Percentiles rank a stretch among this genome's conserved stretches.
phyloP scores from a whole-genome alignment of 139 green algal genomes.

The Tetraselmis striata region DNA sequence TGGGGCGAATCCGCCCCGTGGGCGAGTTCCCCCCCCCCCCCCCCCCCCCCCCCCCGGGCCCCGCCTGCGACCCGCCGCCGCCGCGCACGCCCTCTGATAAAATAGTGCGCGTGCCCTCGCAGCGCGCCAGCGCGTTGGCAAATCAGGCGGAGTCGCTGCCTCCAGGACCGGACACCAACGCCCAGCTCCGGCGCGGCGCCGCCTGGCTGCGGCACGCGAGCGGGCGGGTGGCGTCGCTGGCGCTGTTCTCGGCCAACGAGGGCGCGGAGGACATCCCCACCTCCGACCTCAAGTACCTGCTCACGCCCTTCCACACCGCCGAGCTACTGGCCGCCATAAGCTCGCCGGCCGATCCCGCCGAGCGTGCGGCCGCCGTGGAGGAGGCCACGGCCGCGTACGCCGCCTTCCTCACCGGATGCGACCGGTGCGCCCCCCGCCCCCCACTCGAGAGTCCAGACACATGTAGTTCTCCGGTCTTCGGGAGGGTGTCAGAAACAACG shows the following conservation, averaged over 20 bases:
- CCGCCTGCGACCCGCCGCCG: too few relatives aligned
- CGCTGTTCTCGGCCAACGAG: conserved; percentile 70
- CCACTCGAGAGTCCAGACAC: too few relatives aligned
- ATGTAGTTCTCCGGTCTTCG: too few relatives aligned
- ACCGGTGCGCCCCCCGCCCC: too few relatives aligned
- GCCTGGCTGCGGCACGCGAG: neutral
- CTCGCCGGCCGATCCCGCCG: neutral
- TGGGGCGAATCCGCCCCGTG: too few relatives aligned
- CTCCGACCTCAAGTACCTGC: conserved; percentile 51
- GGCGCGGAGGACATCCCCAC: conserved; percentile 64
- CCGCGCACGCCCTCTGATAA: too few relatives aligned
- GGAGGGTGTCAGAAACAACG: too few relatives aligned
- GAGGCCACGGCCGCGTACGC: neutral
- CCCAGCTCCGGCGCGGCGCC: neutral
- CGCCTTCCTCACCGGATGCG: conserved; percentile 15
- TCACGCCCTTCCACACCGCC: conserved; percentile 36
- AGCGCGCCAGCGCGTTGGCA: neutral
- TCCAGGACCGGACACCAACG: neutral
- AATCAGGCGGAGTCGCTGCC: conserved; percentile 3
- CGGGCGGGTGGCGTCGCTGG: conserved; percentile 20
- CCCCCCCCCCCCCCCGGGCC: too few relatives aligned
- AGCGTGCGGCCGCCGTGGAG: neutral
- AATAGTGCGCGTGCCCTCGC: too few relatives aligned
- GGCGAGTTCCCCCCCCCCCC: too few relatives aligned
- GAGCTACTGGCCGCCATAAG: conserved; percentile 15